Evolutionary conservation across 176 grass and related monocot genomes (phyloP), one percentile per base, ranked within the genome.

Genomic region (Coix lacrymajobi): DNA sequence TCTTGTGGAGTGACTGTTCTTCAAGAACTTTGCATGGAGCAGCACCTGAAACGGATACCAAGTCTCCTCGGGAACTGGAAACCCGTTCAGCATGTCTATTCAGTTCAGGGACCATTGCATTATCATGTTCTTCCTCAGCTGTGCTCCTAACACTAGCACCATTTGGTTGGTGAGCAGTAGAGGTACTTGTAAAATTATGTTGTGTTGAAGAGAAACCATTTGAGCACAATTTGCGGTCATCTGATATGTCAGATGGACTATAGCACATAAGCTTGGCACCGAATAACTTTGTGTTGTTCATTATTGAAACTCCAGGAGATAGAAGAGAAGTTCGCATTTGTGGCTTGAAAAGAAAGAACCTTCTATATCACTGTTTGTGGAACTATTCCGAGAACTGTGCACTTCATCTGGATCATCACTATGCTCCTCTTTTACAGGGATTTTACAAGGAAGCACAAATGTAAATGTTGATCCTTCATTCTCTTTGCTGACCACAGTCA

Each of bases 321-420:
- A 92, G n/a, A 69, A 86, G 63, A 83, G 69, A 82, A 92, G 61
- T 22, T 63, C 75, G 79, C 46, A 51, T 71, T 61, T 85, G 86
- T 70, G 92, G 90, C 81, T 91, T 94, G 82, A 97, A 97, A 92
- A 16, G 62, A 94, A 97, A 69, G 83, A 93, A 43, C 92, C 90
- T 68, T 94, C 87, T 76, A 89, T 78, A 63, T 92, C 86, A 82
- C 87, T 87, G 31, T 66, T 69, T 73, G 11, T 72, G 28, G 81
- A 44, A 85, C 82, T 70, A 83, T 75, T 60, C 69, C 11, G 20
- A 86, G 85, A 80, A 79, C 41, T 67, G 19, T 57, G 71, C 49
- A 71, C 81, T 87, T 90, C 92, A 37, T 94, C 87, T 56, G 89
- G 76, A 85, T 92, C 90, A 80, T 91, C 87, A 79, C 86, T 89